A percentile compares a stretch with the other conserved stretches of the same genome.
Evolutionary conservation across 257 asterid species (phyloP).

Genomic region (Solanum peruvianum): DNA sequence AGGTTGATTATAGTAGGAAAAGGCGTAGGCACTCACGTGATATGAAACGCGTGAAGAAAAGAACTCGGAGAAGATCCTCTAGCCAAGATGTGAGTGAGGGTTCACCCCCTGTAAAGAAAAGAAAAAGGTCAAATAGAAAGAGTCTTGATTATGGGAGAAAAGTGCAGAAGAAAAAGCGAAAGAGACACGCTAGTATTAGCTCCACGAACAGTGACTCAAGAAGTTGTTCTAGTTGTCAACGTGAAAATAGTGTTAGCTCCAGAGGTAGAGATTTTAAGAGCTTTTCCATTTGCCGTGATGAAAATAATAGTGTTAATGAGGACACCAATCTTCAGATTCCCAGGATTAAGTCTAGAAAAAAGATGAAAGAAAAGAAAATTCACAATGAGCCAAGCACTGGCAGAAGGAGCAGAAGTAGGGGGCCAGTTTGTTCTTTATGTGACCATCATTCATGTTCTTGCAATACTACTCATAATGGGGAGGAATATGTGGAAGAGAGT

Average conservation of each 20-base stretch:
- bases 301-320: conserved; percentile 6
- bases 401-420: conserved; percentile 20
- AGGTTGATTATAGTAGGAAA: conserved; percentile 29
- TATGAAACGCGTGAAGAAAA: conserved; percentile 22
- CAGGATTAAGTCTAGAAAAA: conserved; percentile 15
- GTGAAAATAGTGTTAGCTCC: conserved; percentile 18
- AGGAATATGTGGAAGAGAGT: conserved; percentile 18
- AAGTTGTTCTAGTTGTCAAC: conserved; percentile 40
- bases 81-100: conserved; percentile 20
- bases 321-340: conserved; percentile 17
- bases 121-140: conserved; percentile 41
- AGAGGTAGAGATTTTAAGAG: conserved; percentile 49
- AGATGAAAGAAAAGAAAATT: conserved; percentile 3
- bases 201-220: conserved; percentile 43
- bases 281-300: conserved; percentile 25
- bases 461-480: conserved; percentile 17
- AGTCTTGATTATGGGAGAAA: conserved; percentile 32
- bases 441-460: background rate
- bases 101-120: conserved; percentile 22
- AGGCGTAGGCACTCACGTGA: conserved; percentile 9
- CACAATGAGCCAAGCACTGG: background rate
- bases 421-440: conserved; percentile 25
- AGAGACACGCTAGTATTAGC: conserved; percentile 26
- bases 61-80: conserved; percentile 21
- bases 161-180: conserved; percentile 38